phyloP scores from a whole-genome alignment of 768 basidiomycete species.

The Trametes elegans region DNA sequence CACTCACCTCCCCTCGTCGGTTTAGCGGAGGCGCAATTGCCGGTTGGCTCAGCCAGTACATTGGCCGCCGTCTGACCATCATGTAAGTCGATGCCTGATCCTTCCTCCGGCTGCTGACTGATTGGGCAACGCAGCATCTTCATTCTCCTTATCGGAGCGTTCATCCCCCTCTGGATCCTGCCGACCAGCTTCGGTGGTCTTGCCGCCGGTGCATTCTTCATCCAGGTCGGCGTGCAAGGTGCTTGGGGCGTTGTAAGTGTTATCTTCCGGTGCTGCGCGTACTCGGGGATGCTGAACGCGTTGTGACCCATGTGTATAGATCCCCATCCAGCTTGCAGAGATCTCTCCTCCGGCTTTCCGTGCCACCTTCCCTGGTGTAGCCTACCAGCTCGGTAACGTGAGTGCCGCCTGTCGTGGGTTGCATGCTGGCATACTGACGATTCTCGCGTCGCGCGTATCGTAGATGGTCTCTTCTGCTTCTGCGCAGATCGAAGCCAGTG shows the following conservation, averaged over 20 bases:
- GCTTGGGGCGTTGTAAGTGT: constrained; percentile 80
- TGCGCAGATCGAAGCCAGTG: constrained; percentile 34
- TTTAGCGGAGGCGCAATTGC: constrained; percentile 66
- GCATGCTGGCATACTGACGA: neutral
- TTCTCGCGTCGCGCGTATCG: neutral
- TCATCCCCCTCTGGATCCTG: constrained; percentile 84
- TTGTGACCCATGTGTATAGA: constrained; percentile 29
- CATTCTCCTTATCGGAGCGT: constrained; percentile 49
- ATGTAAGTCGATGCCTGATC: constrained; percentile 32
- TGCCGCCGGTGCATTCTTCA: constrained; percentile 80
- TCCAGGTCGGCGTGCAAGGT: constrained; percentile 88
- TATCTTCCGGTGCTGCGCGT: neutral
- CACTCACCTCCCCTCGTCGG: constrained; percentile 13
- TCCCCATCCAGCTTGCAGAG: constrained; percentile 80
- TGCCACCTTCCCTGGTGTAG: constrained; percentile 82
- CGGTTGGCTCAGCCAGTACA: constrained; percentile 68
- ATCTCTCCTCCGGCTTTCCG: constrained; percentile 87
- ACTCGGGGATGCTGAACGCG: neutral
- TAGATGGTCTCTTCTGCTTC: constrained; percentile 33
- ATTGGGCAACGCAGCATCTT: constrained; percentile 40
- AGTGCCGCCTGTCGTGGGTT: neutral
- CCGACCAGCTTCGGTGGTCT: constrained; percentile 67
- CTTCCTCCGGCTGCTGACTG: neutral
- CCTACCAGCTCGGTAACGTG: constrained; percentile 79
- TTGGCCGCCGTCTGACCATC: constrained; percentile 84